These are phyloP conservation scores for Neckera pumila DNA, from an alignment of 225 moss, liverwort and hornwort species.

Conservation along the genomic window DNA sequence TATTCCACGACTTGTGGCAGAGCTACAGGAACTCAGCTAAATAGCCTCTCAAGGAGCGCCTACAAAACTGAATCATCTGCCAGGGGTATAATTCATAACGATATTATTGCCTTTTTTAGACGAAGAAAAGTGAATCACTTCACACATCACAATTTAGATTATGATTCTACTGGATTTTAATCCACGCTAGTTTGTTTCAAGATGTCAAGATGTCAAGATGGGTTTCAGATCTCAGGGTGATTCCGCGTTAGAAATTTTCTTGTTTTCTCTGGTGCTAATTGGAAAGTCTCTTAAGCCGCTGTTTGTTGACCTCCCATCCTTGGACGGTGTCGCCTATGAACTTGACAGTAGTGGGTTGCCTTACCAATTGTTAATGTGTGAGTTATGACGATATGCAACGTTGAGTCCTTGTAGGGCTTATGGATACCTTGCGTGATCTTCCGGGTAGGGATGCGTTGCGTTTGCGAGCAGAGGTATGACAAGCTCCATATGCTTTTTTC, in stretches of 20 bases:
- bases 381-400: neutral
- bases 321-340: neutral
- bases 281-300: neutral
- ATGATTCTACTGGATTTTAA: neutral
- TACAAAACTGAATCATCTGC: constrained; percentile 82
- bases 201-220: neutral
- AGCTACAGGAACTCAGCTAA: constrained; percentile 73
- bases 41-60: constrained; percentile 55
- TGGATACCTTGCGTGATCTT: constrained; percentile 83
- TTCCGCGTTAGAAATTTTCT: neutral
- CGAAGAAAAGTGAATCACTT: neutral
- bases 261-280: neutral
- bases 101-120: neutral
- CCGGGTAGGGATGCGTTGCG: constrained; percentile 81
- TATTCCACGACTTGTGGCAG: constrained; percentile 25
- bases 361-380: neutral
- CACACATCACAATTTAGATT: neutral
- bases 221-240: neutral
- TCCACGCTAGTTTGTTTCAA: neutral
- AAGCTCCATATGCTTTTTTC: neutral
- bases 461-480: constrained; percentile 76
- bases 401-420: constrained; percentile 43
- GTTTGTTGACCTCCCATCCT: neutral
- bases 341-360: neutral
- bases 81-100: constrained; percentile 40